Percentiles rank a stretch among this genome's conserved stretches.
phyloP scores from a whole-genome alignment of 2,329 filamentous ascomycete genomes.

The Cladophialophora exuberans region DNA sequence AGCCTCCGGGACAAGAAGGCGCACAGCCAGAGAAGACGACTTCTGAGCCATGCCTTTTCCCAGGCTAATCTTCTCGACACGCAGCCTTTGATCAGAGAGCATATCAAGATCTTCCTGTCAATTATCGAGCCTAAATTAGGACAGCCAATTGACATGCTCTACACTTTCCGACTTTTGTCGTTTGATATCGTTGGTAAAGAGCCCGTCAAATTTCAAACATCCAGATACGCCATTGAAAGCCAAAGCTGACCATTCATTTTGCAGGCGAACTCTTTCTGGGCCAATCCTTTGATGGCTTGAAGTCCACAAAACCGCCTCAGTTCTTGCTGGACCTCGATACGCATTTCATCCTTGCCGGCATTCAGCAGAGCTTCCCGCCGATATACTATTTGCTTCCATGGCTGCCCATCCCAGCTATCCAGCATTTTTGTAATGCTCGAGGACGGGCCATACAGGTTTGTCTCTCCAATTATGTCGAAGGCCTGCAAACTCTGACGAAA shows the following conservation, averaged over 20 bases:
- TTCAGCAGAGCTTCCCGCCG: slow-evolving; percentile 13
- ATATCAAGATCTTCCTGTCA: slow-evolving; percentile 2
- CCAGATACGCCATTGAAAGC: slow-evolving; percentile 2
- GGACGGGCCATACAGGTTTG: too few relatives aligned
- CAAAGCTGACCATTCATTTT: slow-evolving; percentile 5
- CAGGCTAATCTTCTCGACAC: not conserved
- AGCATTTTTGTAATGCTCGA: slow-evolving; percentile 10
- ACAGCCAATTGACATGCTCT: slow-evolving; percentile 9
- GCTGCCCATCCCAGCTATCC: slow-evolving; percentile 16
- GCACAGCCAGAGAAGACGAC: slow-evolving; percentile 1
- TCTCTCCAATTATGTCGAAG: slow-evolving; percentile 2
- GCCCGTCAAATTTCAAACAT: not conserved
- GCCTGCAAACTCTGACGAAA: not conserved
- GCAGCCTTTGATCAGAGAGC: slow-evolving; percentile 4
- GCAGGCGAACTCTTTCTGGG: slow-evolving; percentile 21
- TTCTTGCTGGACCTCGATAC: slow-evolving; percentile 20
- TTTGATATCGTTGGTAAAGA: slow-evolving; percentile 11
- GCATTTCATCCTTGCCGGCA: slow-evolving; percentile 16
- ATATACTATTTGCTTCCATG: slow-evolving; percentile 3
- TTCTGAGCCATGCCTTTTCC: slow-evolving; percentile 13
- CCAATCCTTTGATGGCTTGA: slow-evolving; percentile 18
- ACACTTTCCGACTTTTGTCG: slow-evolving; percentile 9
- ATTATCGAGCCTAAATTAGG: not conserved
- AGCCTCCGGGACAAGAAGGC: not conserved
- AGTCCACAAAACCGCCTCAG: slow-evolving; percentile 12